Percentiles rank a stretch among this genome's conserved stretches.
phyloP scores from a whole-genome alignment of 2,329 filamentous ascomycete genomes.

The Penicillium nordicum region DNA sequence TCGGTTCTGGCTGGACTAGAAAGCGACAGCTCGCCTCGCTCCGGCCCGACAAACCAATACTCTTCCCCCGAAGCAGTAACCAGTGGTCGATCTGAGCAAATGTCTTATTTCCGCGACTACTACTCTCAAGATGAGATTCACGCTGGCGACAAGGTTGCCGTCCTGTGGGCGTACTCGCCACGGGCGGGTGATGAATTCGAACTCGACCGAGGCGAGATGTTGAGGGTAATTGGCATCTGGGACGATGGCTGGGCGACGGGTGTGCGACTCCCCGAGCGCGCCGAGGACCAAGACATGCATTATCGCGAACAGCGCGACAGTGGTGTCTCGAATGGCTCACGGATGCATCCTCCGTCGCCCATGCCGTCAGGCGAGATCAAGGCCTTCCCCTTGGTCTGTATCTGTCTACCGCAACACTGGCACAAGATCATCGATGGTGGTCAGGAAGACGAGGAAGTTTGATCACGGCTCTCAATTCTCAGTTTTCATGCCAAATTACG shows the following conservation, averaged over 20 bases:
- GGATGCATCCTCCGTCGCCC: conserved; percentile 58
- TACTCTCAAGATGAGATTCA: conserved; percentile 97
- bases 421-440: conserved; percentile 94
- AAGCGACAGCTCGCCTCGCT: conserved; percentile 70
- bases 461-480: conserved; percentile 14
- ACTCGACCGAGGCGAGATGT: conserved; percentile 92
- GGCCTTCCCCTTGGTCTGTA: conserved; percentile 93
- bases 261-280: conserved; percentile 73
- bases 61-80: conserved; percentile 80
- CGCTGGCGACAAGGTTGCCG: conserved; percentile 81
- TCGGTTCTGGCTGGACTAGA: conserved; percentile 64
- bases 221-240: conserved; percentile 98
- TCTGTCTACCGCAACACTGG: conserved; percentile 94
- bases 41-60: conserved; percentile 64
- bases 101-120: conserved; percentile 97
- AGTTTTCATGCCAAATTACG: conserved; percentile 33
- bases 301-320: conserved; percentile 82
- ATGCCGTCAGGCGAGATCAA: conserved; percentile 79
- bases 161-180: conserved; percentile 95
- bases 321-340: conserved; percentile 80
- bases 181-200: conserved; percentile 90
- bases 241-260: conserved; percentile 99
- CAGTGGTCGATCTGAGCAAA: conserved; percentile 90
- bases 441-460: conserved; percentile 29
- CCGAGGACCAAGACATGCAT: conserved; percentile 82